A percentile compares a stretch with the other conserved stretches of the same genome.
Evolutionary conservation across 2,329 filamentous ascomycete species (phyloP).

Genomic region (Ceratocystis alfenasii): DNA sequence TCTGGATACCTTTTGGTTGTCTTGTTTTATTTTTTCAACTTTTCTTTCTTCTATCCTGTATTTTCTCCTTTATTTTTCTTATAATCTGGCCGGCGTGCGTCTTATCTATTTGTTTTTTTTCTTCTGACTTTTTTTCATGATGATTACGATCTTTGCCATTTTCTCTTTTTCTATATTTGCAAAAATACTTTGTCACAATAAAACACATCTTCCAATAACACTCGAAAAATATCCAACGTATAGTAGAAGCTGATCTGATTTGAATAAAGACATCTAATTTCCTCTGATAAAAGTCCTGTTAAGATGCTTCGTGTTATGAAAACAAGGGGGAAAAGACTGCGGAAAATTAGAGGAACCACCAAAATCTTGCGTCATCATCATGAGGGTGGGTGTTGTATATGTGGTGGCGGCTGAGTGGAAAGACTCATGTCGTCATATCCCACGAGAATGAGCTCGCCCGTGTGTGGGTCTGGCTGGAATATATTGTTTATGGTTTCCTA

Average conservation of each 20-base stretch:
- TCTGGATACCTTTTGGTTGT: slow-evolving; percentile 14
- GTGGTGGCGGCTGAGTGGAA: slow-evolving; percentile 27
- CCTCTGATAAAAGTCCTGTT: too few relatives aligned
- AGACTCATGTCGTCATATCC: slow-evolving; percentile 32
- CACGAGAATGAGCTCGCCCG: slow-evolving; percentile 31
- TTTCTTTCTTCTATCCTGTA: slow-evolving; percentile 10
- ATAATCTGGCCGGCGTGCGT: slow-evolving; percentile 14
- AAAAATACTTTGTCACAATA: slow-evolving; percentile 17
- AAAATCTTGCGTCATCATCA: not conserved
- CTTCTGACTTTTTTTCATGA: slow-evolving; percentile 22
- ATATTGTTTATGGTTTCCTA: slow-evolving; percentile 32
- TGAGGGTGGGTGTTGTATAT: not conserved
- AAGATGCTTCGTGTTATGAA: too few relatives aligned
- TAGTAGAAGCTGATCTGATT: too few relatives aligned
- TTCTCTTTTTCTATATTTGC: slow-evolving; percentile 17
- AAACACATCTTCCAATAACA: slow-evolving; percentile 7
- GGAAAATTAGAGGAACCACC: too few relatives aligned
- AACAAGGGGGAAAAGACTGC: too few relatives aligned
- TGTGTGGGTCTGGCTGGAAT: slow-evolving; percentile 32
- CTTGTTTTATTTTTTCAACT: slow-evolving; percentile 11
- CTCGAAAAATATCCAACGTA: too few relatives aligned
- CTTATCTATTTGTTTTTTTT: slow-evolving; percentile 9
- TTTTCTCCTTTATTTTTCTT: slow-evolving; percentile 15
- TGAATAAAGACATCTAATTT: too few relatives aligned
- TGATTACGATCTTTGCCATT: slow-evolving; percentile 21